Base-by-base conservation (phyloP, 768 basidiomycete genomes). In the Boletus reticulatus region DNA sequence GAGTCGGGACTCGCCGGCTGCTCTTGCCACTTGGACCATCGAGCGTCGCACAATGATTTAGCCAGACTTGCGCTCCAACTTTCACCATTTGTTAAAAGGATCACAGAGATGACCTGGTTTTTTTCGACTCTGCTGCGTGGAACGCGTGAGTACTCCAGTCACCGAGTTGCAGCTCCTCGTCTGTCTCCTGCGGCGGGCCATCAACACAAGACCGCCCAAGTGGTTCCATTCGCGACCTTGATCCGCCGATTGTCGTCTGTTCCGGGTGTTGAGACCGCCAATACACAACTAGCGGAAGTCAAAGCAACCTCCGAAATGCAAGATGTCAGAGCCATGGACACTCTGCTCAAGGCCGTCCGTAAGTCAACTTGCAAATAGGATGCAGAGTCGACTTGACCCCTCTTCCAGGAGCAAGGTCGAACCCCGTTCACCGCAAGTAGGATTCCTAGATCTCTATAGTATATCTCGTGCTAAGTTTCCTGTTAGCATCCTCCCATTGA, bases 271-370 rank as follows among this genome's bases (percentile, higher is more conserved):
- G 32, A 49, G 13, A 46, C 43, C 24, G 17, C 42, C 48, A 20
- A 20, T 11, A 14, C 36, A 14, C 49, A 37, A 4, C 31, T 41
- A 19, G 69, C 67, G 27, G 53, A 61, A 37, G 56, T 48, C 41
- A 55, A 60, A 39, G 65, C 70, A 31, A 63, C 62, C 19, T 75
- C 80, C 52, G 87, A 87, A 67, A 83, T 78, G 5, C 76, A 83
- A 52, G 82, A 85, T 68, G 76, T 88, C 13, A 76, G 73, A 11
- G 72, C 76, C 14, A 83, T 88, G 78, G 84, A 86, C 65, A 67
- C 64, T 22, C 72, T 87, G 27, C 70, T 87, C 56, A 79, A 76
- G 53, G 71, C 70, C 39, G 80, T 84, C 66, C 78, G 86, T 87
- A 62, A 79, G 85, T 75, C 11, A 14, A 16, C 24, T 47, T 29